Base-by-base conservation (phyloP, 495 filamentous ascomycete species). In the Stereocaulon alpinum region DNA sequence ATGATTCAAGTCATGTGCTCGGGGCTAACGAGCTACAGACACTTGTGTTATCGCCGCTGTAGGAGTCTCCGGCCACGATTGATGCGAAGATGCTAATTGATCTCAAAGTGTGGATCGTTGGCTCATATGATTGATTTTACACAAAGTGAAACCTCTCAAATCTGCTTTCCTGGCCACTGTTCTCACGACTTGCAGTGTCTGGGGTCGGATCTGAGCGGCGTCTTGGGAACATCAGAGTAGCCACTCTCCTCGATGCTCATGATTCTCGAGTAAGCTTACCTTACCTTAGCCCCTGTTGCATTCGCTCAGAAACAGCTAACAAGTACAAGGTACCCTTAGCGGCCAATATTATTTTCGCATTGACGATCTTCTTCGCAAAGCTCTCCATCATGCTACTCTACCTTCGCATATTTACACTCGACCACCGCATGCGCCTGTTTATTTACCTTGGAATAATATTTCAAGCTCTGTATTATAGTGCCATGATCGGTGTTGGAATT, bases 361-460 rank as follows among this genome's bases (percentile, higher is more conserved):
- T 42, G 2, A 42, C 51, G 34, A 61, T 56, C 29, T 56, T 61
- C 20, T 61, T 63, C 17, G 61, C 55, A 24, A 63, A 56, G 18
- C 41, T 63, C 17, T 60, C 57, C 18, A 55, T 63, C 14, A 27
- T 61, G 24, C 51, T 55, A n/a, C 52, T 63, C 15, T 55, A 56
- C 24, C 18, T 56, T 14, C 49, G 50, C 22, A 61, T 61, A 1
- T 61, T 61, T 27, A n/a, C 0, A 11, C 14, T 61, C 41, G 45
- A 61, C 40, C 62, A 6, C 17, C 34, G 59, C 10, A 3, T 60
- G 14, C 37, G 50, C 29, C 22, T 40, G 22, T 17, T 56, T 3
- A 56, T 51, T 14, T 61, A 60, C 40, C 24, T 56, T 29, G 55
- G 55, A 12, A 63, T 61, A 15, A n/a, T 22, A 11, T 61, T 61